Percentiles rank a stretch among this genome's conserved stretches.
Evolutionary conservation across 768 basidiomycete species (phyloP).

Genomic region (Tylopilus balloui): DNA sequence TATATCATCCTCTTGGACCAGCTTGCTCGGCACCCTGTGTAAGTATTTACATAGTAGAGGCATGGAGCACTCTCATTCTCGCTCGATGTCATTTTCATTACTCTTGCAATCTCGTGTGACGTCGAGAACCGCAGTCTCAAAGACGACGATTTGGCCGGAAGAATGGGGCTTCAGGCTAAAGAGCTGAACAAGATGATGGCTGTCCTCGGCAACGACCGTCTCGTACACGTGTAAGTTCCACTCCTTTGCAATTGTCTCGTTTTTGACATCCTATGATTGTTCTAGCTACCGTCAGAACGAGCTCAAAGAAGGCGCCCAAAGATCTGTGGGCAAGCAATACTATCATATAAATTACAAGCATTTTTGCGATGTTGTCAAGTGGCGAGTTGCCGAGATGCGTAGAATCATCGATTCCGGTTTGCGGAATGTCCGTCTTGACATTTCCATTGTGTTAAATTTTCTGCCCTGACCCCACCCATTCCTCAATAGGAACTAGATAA

Average conservation of each 20-base stretch:
- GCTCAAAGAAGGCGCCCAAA: slow-evolving; percentile 83
- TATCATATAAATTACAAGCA: slow-evolving; percentile 95
- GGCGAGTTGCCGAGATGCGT: slow-evolving; percentile 92
- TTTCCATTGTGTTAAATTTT: background rate
- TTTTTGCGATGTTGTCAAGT: slow-evolving; percentile 97
- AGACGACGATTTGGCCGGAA: slow-evolving; percentile 89
- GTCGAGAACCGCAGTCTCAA: slow-evolving; percentile 58
- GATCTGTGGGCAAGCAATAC: slow-evolving; percentile 85
- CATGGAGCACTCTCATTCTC: slow-evolving; percentile 15
- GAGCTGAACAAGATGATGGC: slow-evolving; percentile 89
- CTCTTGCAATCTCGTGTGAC: slow-evolving; percentile 14
- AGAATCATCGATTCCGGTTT: slow-evolving; percentile 79
- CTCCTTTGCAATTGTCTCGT: background rate
- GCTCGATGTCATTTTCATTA: slow-evolving; percentile 14
- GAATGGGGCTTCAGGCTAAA: slow-evolving; percentile 85
- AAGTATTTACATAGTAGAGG: slow-evolving; percentile 48
- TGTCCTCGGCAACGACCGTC: slow-evolving; percentile 68
- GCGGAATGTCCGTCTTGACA: slow-evolving; percentile 62
- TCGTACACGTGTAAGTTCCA: slow-evolving; percentile 67
- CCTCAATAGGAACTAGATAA: slow-evolving; percentile 80
- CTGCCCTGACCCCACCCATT: background rate
- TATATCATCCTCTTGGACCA: slow-evolving; percentile 92
- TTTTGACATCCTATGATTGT: slow-evolving; percentile 1
- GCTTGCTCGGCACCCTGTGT: slow-evolving; percentile 90
- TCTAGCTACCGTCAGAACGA: slow-evolving; percentile 85